Percentiles rank a stretch among this genome's conserved stretches.
These are phyloP conservation scores for Colletotrichum siamense DNA, from an alignment of 2,329 filamentous ascomycete species.

Conservation along the genomic window DNA sequence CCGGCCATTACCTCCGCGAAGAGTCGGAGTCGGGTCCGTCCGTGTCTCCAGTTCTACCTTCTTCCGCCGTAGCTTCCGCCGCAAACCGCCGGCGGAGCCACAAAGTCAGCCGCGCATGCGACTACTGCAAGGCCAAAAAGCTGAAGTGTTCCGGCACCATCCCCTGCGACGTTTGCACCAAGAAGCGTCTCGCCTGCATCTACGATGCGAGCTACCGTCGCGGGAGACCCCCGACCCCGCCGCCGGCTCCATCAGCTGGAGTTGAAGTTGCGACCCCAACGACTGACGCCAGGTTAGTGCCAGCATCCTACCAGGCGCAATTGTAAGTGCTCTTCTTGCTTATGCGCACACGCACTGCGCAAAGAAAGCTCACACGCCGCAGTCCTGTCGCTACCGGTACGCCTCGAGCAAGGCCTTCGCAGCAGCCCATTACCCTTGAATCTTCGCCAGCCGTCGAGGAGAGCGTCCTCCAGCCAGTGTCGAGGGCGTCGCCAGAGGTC, in stretches of 20 bases:
- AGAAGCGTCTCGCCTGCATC: slow-evolving; percentile 32
- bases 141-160: slow-evolving; percentile 40
- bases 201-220: slow-evolving; percentile 41
- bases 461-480: slow-evolving; percentile 20
- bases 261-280: not conserved
- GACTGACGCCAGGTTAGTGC: not conserved
- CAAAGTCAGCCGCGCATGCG: slow-evolving; percentile 43
- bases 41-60: not conserved
- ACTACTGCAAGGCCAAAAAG: slow-evolving; percentile 43
- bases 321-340: not conserved
- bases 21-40: not conserved
- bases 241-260: slow-evolving; percentile 7
- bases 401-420: not conserved
- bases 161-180: slow-evolving; percentile 37
- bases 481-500: slow-evolving; percentile 30
- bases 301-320: not conserved
- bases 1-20: not conserved
- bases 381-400: not conserved
- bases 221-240: slow-evolving; percentile 41
- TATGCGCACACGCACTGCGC: not conserved
- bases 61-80: not conserved
- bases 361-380: not conserved
- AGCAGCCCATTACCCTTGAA: not conserved
- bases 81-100: slow-evolving; percentile 20
- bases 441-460: not conserved